Evolutionary conservation across 129 eudicot species (phyloP).

Genomic region (Heracleum sosnowskyi): DNA sequence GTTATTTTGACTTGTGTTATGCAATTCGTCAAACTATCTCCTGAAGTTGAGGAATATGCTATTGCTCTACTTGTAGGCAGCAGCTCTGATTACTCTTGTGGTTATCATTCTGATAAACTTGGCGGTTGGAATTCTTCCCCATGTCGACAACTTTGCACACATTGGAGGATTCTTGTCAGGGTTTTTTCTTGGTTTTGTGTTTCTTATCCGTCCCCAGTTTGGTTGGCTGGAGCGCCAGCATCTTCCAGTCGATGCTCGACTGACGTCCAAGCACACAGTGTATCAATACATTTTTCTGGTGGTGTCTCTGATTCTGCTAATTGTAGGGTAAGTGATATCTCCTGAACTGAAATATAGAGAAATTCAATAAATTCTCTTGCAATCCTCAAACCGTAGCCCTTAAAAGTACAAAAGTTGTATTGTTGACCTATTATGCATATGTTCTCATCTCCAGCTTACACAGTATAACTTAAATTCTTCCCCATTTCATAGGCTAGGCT

Average conservation of each 20-base stretch:
- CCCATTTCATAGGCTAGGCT: background rate
- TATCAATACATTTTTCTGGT: conserved; percentile 35
- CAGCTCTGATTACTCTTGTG: conserved; percentile 67
- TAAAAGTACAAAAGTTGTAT: background rate
- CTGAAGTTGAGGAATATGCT: background rate
- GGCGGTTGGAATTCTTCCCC: conserved; percentile 91
- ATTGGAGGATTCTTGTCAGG: conserved; percentile 87
- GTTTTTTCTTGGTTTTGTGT: conserved; percentile 73
- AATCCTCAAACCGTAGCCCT: background rate
- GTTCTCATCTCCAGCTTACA: background rate
- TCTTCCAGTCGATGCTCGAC: conserved; percentile 42
- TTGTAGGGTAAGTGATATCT: conserved; percentile 53
- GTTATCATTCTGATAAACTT: conserved; percentile 67
- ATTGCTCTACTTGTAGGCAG: conserved; percentile 35
- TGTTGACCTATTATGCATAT: background rate
- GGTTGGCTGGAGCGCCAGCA: conserved; percentile 58
- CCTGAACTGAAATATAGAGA: background rate
- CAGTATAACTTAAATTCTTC: background rate
- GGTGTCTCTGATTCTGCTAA: conserved; percentile 40
- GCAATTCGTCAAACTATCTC: background rate
- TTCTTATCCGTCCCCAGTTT: conserved; percentile 68
- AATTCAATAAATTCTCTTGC: background rate
- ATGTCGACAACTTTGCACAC: conserved; percentile 87
- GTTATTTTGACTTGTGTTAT: background rate
- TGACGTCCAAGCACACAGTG: conserved; percentile 16